Evolutionary conservation across 768 basidiomycete species (phyloP), one percentile per base, ranked within the genome.

Genomic region (Phaeotremella fagi): DNA sequence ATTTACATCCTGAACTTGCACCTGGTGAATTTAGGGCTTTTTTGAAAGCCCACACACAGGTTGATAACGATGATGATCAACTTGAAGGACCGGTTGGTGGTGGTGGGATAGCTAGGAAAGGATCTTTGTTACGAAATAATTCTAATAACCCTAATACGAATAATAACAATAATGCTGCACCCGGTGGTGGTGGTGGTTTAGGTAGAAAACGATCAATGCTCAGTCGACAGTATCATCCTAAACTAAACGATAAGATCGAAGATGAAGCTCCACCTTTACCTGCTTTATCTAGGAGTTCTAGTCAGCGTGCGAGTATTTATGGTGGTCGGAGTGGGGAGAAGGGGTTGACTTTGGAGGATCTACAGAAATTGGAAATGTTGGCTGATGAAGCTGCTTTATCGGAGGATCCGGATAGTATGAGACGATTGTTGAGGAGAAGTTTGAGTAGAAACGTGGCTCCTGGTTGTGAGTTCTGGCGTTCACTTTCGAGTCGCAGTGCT

Each of bases 11-110:
- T 26, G 95, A 99, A 78, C 88, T 99, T 68, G 94, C 92, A 0
- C 95, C 95, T 22, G 86, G 84, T 43, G 91, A 98, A 75, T 99
- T 99, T 75, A 83, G 89, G 47, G 86, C 85, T 11, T 97, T 99
- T 72, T 82, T 99, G 63, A 88, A 91, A 73, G 88, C 94, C 64
- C 95, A 98, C 76, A 82, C 90, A 11, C 82, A 85, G 31, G 49
- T 67, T 3, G 63, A 72, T 50, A 71, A 70, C 1, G 42, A 49
- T 42, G 51, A 28, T 4, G 42, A 31, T 14, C 62, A 64, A 14
- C n/a, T n/a, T n/a, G 45, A 61, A 48, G 64, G 60, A 2, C 50
- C 54, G 38, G 56, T 26, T 0, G 28, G 45, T 9, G 50, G 60
- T 9, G 53, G 57, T 1, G 62, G 64, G 11, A 26, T 70, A 23